Evolutionary conservation across 345 rosid genomes (phyloP), one percentile per base, ranked within the genome.

Genomic region (Syzygium oleosum): DNA sequence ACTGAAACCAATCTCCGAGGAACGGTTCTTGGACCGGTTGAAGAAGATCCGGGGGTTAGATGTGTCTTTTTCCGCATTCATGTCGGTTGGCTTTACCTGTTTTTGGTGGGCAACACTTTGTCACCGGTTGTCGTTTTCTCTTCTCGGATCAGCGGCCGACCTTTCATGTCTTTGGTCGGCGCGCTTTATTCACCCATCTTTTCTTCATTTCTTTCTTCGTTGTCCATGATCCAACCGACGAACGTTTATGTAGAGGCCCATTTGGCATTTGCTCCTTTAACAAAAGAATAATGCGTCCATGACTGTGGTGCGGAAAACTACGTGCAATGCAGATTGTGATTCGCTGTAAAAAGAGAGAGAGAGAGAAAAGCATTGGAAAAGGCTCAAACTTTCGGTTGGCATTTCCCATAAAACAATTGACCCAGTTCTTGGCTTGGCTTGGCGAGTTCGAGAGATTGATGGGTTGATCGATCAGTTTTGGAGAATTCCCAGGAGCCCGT

Each of bases 61-160:
- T 43, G 49, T 38, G 83, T 73, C 83, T 14, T 73, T 38, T 73
- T 41, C 49, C 49, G 27, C 83, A 38, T 73, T 22, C 83, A 58
- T 29, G 65, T 5, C 46, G 23, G 83, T 19, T 43, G 83, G 83
- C 83, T 38, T 53, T 38, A 38, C 25, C 83, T 73, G 49, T 73
- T 68, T 73, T 73, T 38, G 83, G 83, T 73, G 83, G 83, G 83
- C 22, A 2, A 90, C 92, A 91, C 92, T 85, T 55, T 29, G 38
- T 51, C 53, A 9, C 73, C 87, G 87, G 54, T n/a, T 89, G 91
- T 90, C 88, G 59, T 86, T 90, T 65, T 91, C 88, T 86, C 51
- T 80, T 63, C 46, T 86, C 5, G n/a, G 83, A 84, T 84, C 88
- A 86, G 86, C 92, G 90, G 92, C 96, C 92, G 91, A 91, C 95